Percentiles rank a stretch among this genome's conserved stretches.
These are phyloP conservation scores for Dactylella cylindrospora DNA, from an alignment of 2,329 filamentous ascomycete species.

Conservation along the genomic window DNA sequence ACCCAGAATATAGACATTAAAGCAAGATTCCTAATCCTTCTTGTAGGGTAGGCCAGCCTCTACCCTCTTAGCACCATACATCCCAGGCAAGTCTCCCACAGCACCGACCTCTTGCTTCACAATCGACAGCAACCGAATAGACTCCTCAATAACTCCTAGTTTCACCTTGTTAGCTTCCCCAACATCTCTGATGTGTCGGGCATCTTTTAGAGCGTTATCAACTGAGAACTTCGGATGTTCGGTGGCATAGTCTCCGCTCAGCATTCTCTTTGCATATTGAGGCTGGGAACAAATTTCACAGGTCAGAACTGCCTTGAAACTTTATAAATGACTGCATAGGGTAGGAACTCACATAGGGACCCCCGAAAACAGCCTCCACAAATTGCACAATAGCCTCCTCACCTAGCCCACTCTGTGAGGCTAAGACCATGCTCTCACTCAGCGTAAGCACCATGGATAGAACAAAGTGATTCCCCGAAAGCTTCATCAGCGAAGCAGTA, in stretches of 20 bases:
- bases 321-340: background rate
- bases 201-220: slow-evolving; percentile 80
- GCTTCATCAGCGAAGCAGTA: slow-evolving; percentile 71
- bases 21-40: too few species aligned
- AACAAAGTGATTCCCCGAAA: slow-evolving; percentile 85
- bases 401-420: slow-evolving; percentile 78
- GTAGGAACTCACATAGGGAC: slow-evolving; percentile 34
- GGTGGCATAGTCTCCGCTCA: slow-evolving; percentile 69
- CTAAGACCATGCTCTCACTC: slow-evolving; percentile 73
- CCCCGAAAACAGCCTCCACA: slow-evolving; percentile 56
- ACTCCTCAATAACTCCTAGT: slow-evolving; percentile 67
- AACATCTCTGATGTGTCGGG: slow-evolving; percentile 69
- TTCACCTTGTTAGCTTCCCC: slow-evolving; percentile 65
- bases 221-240: slow-evolving; percentile 80
- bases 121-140: slow-evolving; percentile 66
- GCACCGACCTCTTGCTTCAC: slow-evolving; percentile 70
- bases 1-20: too few species aligned
- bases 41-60: slow-evolving; percentile 32
- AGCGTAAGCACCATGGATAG: slow-evolving; percentile 71
- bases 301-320: background rate
- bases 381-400: slow-evolving; percentile 69
- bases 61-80: slow-evolving; percentile 37
- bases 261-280: slow-evolving; percentile 74
- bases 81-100: slow-evolving; percentile 62
- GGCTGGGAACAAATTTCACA: slow-evolving; percentile 66